Conservation (phyloP, 1,139 yeast species). For the Arxiozyma heterogenica region DNA sequence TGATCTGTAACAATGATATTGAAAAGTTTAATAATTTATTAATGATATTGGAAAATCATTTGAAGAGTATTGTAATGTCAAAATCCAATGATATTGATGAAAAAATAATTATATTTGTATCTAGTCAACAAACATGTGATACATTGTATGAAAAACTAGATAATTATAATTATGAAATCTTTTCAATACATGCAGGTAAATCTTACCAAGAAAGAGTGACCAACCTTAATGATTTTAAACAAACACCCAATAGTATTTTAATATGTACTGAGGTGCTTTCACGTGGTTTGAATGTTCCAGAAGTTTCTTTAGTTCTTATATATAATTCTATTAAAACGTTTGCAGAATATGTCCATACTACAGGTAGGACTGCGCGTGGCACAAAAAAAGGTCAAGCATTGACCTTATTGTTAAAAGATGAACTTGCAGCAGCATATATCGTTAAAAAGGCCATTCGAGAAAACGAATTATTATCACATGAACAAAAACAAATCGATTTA, state of each 20-base stretch:
- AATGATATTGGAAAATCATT: conserved; percentile 35
- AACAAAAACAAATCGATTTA: conserved; percentile 34
- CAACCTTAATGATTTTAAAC: conserved; percentile 65
- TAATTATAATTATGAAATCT: conserved; percentile 48
- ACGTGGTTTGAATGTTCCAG: conserved; percentile 86
- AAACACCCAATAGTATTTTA: conserved; percentile 46
- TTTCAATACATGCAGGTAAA: conserved; percentile 86
- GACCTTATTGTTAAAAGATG: conserved; percentile 57
- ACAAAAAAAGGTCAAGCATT: conserved; percentile 70
- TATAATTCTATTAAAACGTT: conserved; percentile 86
- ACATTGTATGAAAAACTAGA: conserved; percentile 48
- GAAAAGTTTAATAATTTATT: conserved; percentile 50
- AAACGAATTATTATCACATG: conserved; percentile 33
- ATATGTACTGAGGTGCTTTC: conserved; percentile 94
- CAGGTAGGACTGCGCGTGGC: conserved; percentile 95
- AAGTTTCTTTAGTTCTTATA: conserved; percentile 68
- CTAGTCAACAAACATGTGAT: conserved; percentile 79
- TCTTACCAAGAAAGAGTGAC: conserved; percentile 76
- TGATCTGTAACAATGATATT: conserved; percentile 43
- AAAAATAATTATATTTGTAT: conserved; percentile 74
- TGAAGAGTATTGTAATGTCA: conserved; percentile 24
- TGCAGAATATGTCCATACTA: conserved; percentile 94
- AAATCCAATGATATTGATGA: conserved; percentile 30
- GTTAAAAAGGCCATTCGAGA: conserved; percentile 54
- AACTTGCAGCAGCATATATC: conserved; percentile 63